Conservation (phyloP, 1,139 yeast genomes). For the Pichia kudriavzevii region DNA sequence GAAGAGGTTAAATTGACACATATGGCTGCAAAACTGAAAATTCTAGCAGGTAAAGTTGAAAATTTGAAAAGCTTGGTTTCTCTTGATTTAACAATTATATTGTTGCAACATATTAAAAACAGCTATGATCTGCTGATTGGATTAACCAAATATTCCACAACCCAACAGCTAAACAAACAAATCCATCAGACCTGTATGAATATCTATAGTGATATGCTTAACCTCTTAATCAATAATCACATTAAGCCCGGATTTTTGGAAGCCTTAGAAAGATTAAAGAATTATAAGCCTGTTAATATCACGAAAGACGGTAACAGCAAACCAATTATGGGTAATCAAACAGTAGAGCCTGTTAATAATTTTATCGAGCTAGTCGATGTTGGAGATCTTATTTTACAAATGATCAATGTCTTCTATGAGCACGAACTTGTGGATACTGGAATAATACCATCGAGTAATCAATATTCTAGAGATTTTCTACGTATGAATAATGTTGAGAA, state of each 20-base stretch:
- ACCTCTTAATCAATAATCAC: conserved; percentile 62
- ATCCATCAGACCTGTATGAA: conserved; percentile 32
- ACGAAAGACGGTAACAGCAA: conserved; percentile 26
- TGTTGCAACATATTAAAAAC: conserved; percentile 37
- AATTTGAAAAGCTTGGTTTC: conserved; percentile 38
- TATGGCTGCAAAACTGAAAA: conserved; percentile 49
- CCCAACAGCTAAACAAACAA: conserved; percentile 22
- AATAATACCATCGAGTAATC: conserved; percentile 37
- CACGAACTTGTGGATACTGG: conserved; percentile 68
- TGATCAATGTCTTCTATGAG: conserved; percentile 85
- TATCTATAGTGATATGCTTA: conserved; percentile 60
- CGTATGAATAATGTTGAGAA: conserved; percentile 77
- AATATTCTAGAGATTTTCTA: conserved; percentile 61
- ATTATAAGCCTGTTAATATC: conserved; percentile 51
- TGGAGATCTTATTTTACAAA: conserved; percentile 88
- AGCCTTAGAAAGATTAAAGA: conserved; percentile 62
- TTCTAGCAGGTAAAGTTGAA: conserved; percentile 35
- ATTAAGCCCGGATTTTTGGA: conserved; percentile 74
- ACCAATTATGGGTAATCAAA: conserved; percentile 17
- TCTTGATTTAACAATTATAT: conserved; percentile 37
- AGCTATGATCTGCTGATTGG: conserved; percentile 32
- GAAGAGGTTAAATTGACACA: conserved; percentile 22
- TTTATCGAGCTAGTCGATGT: conserved; percentile 87
- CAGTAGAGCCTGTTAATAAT: conserved; percentile 73
- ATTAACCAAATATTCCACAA: conserved; percentile 26